Percentiles rank a stretch among this genome's conserved stretches.
These are phyloP conservation scores for Kregervanrija pseudodelftensis DNA, from an alignment of 805 yeast species.

Conservation along the genomic window DNA sequence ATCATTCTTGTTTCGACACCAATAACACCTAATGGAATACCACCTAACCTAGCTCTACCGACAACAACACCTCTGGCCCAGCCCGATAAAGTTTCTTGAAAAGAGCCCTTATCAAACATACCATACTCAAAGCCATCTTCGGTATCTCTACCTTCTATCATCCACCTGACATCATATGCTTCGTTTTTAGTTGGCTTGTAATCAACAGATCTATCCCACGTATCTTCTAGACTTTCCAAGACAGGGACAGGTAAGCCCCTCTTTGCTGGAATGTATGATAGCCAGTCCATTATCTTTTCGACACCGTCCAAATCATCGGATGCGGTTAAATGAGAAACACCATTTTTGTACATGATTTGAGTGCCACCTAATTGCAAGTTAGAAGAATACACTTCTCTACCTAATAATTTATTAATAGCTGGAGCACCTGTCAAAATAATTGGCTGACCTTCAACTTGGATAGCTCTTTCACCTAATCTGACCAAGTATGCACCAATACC, in stretches of 20 bases:
- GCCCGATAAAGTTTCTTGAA: slow-evolving; percentile 93
- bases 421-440: slow-evolving; percentile 99
- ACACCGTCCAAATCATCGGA: slow-evolving; percentile 95
- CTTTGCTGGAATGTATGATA: slow-evolving; percentile 88
- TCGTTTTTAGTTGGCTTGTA: slow-evolving; percentile 66
- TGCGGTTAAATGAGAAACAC: slow-evolving; percentile 98
- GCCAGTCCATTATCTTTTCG: slow-evolving; percentile 89
- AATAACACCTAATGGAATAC: slow-evolving; percentile 97
- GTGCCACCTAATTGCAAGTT: slow-evolving; percentile 99
- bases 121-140: slow-evolving; percentile 78
- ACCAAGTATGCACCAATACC: slow-evolving; percentile 99
- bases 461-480: slow-evolving; percentile 97
- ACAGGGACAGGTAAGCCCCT: slow-evolving; percentile 89
- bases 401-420: slow-evolving; percentile 92
- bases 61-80: slow-evolving; percentile 99
- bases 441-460: slow-evolving; percentile 98
- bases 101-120: slow-evolving; percentile 85
- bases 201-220: slow-evolving; percentile 92
- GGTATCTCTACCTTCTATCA: slow-evolving; percentile 78
- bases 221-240: slow-evolving; percentile 61
- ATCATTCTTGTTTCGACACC: slow-evolving; percentile 90
- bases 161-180: slow-evolving; percentile 88
- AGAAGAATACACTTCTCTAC: slow-evolving; percentile 94
- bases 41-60: slow-evolving; percentile 98
- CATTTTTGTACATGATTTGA: slow-evolving; percentile 96